Conservation (phyloP, 140 eudicot genomes). For the Anethum foeniculum region DNA sequence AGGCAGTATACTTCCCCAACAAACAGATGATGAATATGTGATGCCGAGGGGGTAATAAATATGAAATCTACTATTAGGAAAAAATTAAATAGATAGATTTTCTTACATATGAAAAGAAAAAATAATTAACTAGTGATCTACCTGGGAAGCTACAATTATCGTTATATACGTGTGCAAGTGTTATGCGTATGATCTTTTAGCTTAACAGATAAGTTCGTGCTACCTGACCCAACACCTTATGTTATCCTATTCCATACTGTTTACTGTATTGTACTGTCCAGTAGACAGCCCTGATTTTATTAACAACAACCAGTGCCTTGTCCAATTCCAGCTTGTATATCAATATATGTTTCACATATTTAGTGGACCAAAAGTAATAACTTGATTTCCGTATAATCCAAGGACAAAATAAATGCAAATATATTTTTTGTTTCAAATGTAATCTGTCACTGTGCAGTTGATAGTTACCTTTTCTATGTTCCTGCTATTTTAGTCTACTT, state of each 20-base stretch:
- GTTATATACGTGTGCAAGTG: neutral
- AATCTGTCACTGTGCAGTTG: neutral
- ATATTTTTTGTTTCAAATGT: neutral
- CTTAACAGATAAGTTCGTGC: neutral
- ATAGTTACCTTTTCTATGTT: neutral
- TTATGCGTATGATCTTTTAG: neutral
- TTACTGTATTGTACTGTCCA: neutral
- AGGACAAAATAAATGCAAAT: neutral
- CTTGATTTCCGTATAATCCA: neutral
- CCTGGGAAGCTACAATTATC: neutral
- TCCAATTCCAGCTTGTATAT: neutral
- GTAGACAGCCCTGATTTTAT: neutral
- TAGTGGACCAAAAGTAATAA: neutral
- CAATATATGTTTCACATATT: neutral
- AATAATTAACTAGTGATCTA: neutral
- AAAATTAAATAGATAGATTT: neutral
- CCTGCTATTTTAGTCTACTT: neutral
- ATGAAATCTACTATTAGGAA: neutral
- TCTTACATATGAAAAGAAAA: neutral
- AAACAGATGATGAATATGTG: neutral
- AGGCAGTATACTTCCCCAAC: neutral
- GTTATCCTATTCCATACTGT: neutral
- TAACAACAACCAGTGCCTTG: neutral
- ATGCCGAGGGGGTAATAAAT: neutral
- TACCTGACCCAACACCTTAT: neutral